phyloP scores from a whole-genome alignment of 192 early-diverging fungal genomes.

The Backusella westeae region DNA sequence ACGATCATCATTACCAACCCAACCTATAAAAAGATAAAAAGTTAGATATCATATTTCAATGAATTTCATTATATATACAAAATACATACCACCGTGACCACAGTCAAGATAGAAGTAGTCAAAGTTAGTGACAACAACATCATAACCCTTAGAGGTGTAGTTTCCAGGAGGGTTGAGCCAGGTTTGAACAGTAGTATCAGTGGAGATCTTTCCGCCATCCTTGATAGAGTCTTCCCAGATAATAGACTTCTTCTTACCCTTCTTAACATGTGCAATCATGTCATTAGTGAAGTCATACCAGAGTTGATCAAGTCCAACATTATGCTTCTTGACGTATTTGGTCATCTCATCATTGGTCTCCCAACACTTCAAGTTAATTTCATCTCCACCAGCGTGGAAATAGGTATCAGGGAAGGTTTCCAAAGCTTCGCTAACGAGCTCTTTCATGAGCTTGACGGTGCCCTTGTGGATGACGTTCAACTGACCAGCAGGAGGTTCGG shows the following conservation, averaged over 20 bases:
- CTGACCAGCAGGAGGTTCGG: slow-evolving; percentile 82
- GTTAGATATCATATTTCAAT: not conserved
- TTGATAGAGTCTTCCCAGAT: slow-evolving; percentile 80
- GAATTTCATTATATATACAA: not conserved
- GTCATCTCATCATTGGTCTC: slow-evolving; percentile 31
- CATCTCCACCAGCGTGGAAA: slow-evolving; percentile 78
- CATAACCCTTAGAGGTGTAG: slow-evolving; percentile 60
- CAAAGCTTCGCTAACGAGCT: slow-evolving; percentile 59
- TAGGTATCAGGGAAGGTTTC: slow-evolving; percentile 65
- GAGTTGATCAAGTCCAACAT: slow-evolving; percentile 15
- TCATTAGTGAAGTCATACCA: slow-evolving; percentile 28
- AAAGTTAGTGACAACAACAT: slow-evolving; percentile 57
- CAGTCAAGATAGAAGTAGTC: slow-evolving; percentile 76
- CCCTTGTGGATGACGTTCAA: slow-evolving; percentile 65
- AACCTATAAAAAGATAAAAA: slow-evolving; percentile 28
- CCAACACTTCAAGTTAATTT: slow-evolving; percentile 67
- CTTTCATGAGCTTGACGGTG: slow-evolving; percentile 56
- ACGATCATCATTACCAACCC: slow-evolving; percentile 59
- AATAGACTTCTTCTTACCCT: slow-evolving; percentile 48
- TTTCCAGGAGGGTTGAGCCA: slow-evolving; percentile 59
- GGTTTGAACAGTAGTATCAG: slow-evolving; percentile 62
- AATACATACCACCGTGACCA: slow-evolving; percentile 52
- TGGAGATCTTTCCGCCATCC: slow-evolving; percentile 37
- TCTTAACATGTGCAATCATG: slow-evolving; percentile 10
- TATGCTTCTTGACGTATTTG: slow-evolving; percentile 22